phyloP scores from a whole-genome alignment of 2,329 filamentous ascomycete species.

The Diaporthe velutina region DNA sequence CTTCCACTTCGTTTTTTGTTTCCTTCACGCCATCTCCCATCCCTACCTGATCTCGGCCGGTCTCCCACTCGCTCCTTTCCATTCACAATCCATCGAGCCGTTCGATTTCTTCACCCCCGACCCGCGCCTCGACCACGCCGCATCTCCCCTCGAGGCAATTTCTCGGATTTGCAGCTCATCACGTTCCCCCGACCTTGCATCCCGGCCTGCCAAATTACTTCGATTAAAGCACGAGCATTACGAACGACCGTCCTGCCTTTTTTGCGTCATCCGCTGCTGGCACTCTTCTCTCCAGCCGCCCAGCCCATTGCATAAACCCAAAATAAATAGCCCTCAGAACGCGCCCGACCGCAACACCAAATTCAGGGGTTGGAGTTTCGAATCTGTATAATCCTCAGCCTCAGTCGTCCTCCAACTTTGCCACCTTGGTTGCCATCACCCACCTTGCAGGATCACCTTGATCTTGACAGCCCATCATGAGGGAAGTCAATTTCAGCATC shows the following conservation, averaged over 20 bases:
- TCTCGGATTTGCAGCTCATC: constrained; percentile 30
- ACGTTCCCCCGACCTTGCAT: constrained; percentile 31
- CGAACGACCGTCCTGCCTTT: constrained; percentile 24
- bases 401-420: constrained; percentile 1
- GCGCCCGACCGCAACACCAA: constrained; percentile 25
- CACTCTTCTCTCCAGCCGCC: not conserved
- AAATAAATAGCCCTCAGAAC: constrained; percentile 21
- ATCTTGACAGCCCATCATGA: constrained; percentile 75
- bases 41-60: constrained; percentile 19
- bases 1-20: constrained; percentile 1
- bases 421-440: constrained; percentile 7
- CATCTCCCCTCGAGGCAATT: constrained; percentile 23
- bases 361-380: constrained; percentile 28
- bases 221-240: constrained; percentile 33
- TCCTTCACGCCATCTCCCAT: constrained; percentile 23
- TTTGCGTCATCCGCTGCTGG: constrained; percentile 30
- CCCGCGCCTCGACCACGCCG: constrained; percentile 13
- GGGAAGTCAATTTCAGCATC: constrained; percentile 99
- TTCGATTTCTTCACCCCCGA: not conserved
- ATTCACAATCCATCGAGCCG: constrained; percentile 14
- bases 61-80: constrained; percentile 9
- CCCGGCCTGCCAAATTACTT: constrained; percentile 32
- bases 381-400: constrained; percentile 31
- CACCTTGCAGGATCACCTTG: constrained; percentile 6
- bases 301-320: constrained; percentile 17